Base-by-base conservation (phyloP, 1,139 yeast species). In the Kodamaea fungicola region DNA sequence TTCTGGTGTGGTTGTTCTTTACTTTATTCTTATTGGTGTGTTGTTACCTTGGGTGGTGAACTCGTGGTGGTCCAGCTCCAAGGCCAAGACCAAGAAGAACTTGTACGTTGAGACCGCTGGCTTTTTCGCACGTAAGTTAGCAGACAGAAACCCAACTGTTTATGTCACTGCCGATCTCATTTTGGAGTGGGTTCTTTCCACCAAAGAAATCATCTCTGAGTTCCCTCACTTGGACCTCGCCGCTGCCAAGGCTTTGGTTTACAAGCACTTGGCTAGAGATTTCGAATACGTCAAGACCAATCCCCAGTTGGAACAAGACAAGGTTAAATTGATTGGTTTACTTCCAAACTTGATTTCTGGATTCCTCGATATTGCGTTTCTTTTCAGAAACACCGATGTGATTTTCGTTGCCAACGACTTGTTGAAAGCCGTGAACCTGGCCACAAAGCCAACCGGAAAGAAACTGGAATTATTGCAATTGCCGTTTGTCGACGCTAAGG, bases 31-130 rank as follows among this genome's bases (percentile, higher is more conserved):
- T 34, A 79, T 94, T 49, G 97, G 95, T 16, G 69, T 83, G 5
- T 67, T 87, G 9, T 73, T 92, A 42, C 98, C 98, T 2, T 68
- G 68, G 39, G 62, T 86, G 36, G 97, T 94, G 23, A 86, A 83
- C 23, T 69, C 71, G 31, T 90, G 97, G 97, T 94, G 99, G 99
- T 70, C 72, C 38, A 79, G 79, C 41, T 88, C 88, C 35, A 86
- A 85, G 58, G 69, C 83, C 7, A 82, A 80, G 55, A 94, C 97
- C 29, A 85, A 83, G 49, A 80, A 78, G 52, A 96, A 96, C 1
- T 71, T 94, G 45, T 88, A 86, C 49, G 81, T 85, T 34, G 77
- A 78, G 23, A 85, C 97, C 16, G 96, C 98, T 7, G 79, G 86
- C 6, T 56, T 67, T 35, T 86, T 85, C 52, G 76, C 80, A 31